Base-by-base conservation (phyloP, 2,329 filamentous ascomycete genomes). In the Fusarium nurragi region DNA sequence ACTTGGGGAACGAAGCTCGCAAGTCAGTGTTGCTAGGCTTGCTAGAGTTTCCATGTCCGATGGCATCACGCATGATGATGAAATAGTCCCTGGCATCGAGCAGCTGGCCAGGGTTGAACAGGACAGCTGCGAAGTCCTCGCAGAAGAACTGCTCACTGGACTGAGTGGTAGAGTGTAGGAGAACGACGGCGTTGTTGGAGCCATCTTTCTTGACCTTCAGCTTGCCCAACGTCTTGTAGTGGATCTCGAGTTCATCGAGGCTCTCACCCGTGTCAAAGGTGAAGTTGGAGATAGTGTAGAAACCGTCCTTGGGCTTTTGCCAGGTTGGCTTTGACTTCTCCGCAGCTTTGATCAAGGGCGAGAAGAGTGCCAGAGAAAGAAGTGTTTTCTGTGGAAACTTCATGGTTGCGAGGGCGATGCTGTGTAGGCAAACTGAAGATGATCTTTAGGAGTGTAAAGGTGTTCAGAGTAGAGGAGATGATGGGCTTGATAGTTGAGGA, bases 1-100 rank as follows among this genome's bases (percentile, higher is more conserved):
- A 65, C 5, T 52, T 65, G 0, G 63, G 63, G 2, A 65, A 65
- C 0, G 38, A 22, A 2, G 63, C 63, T 0, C 28, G 57, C 1
- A 65, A 43, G 0, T 23, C 44, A 11, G 21, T 50, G 5, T 44
- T 65, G 14, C 63, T 65, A 1, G 63, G 57, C 6, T 63, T 65
- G 12, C 62, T 65, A 1, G 63, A 65, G 19, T 66, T 66, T 12
- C 63, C 57, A 3, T 65, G 63, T 0, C 63, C 63, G 9, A 65
- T 54, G 1, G 41, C 46, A 26, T 65, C 63, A 2, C 51, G 62
- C 9, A 65, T 65, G 10, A 65, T 63, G 5, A 65, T 53, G 2
- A 65, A 65, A 12, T 66, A 59, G 1, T 66, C n/a, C 0, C 50
- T 28, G 4, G 44, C 23, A 0, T 66, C 63, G 0, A 66, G 62